phyloP scores from a whole-genome alignment of 78 protist genomes.

The Protostelium mycophagum region DNA sequence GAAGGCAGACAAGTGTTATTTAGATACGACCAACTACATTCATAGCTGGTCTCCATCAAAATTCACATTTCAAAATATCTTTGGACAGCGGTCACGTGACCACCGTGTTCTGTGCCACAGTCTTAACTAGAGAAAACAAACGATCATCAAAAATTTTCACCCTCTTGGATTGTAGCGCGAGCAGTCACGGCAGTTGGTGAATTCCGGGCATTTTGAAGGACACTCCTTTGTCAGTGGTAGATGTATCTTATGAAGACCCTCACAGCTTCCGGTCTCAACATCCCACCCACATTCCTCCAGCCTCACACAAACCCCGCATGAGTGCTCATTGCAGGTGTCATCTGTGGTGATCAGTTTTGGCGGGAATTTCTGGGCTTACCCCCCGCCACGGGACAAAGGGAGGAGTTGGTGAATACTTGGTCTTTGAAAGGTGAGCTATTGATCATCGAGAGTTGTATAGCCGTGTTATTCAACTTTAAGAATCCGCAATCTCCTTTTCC shows the following conservation, averaged over 20 bases:
- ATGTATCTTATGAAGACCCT: background rate
- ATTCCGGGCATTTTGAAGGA: background rate
- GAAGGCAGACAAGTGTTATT: background rate
- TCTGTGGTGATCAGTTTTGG: background rate
- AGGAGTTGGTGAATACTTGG: background rate
- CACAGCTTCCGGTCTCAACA: background rate
- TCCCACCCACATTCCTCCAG: background rate
- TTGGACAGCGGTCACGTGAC: too few relatives aligned
- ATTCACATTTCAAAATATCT: too few relatives aligned
- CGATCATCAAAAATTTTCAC: background rate
- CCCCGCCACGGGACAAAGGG: background rate
- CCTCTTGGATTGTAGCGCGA: background rate
- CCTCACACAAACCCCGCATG: background rate
- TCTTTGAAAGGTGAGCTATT: background rate
- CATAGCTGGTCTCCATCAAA: background rate
- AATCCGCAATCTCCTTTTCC: background rate
- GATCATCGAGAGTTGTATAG: background rate
- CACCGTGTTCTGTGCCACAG: too few relatives aligned
- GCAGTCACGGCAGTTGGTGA: background rate
- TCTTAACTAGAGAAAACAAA: too few relatives aligned
- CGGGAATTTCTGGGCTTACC: background rate
- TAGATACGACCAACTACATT: background rate
- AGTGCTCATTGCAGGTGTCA: background rate
- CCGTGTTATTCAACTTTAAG: background rate
- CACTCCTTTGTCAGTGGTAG: background rate